Evolutionary conservation across 2,329 filamentous ascomycete species (phyloP).

Genomic region (Neonectria neomacrospora): DNA sequence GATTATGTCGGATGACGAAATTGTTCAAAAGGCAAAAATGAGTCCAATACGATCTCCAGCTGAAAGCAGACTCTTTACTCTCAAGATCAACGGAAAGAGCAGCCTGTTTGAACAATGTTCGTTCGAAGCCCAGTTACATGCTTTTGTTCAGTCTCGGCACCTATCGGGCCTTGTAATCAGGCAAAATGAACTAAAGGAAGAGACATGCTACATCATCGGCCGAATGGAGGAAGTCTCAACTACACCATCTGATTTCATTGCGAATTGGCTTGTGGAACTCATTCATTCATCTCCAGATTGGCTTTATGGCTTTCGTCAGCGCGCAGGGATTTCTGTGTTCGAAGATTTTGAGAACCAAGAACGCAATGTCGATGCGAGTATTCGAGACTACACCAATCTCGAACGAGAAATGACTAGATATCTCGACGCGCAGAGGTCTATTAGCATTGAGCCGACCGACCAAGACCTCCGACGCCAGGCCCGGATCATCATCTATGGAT

Average conservation of each 20-base stretch:
- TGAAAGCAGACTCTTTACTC: constrained; percentile 35
- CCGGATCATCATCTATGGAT: constrained; percentile 28
- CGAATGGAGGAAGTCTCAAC: constrained; percentile 30
- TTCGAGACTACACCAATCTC: constrained; percentile 31
- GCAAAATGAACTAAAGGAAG: constrained; percentile 24
- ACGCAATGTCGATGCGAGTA: constrained; percentile 7
- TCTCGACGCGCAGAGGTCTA: constrained; percentile 16
- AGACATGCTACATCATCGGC: constrained; percentile 31
- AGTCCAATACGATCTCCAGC: constrained; percentile 35
- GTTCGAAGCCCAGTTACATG: constrained; percentile 37
- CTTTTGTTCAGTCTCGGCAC: constrained; percentile 22
- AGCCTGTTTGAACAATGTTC: constrained; percentile 41
- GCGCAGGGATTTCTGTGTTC: constrained; percentile 2
- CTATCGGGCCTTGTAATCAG: constrained; percentile 13
- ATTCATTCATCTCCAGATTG: constrained; percentile 28
- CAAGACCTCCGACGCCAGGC: constrained; percentile 31
- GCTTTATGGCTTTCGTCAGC: constrained; percentile 27
- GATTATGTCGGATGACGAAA: constrained; percentile 20
- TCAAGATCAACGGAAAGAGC: constrained; percentile 41
- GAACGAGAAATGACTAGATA: constrained; percentile 30
- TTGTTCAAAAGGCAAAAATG: constrained; percentile 36
- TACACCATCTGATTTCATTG: constrained; percentile 34
- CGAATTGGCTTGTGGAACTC: constrained; percentile 35
- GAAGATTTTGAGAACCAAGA: not conserved
- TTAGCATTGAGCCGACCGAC: constrained; percentile 32